Evolutionary conservation across 2,329 filamentous ascomycete species (phyloP), one percentile per base, ranked within the genome.

Genomic region (Ophiocordyceps unilateralis): DNA sequence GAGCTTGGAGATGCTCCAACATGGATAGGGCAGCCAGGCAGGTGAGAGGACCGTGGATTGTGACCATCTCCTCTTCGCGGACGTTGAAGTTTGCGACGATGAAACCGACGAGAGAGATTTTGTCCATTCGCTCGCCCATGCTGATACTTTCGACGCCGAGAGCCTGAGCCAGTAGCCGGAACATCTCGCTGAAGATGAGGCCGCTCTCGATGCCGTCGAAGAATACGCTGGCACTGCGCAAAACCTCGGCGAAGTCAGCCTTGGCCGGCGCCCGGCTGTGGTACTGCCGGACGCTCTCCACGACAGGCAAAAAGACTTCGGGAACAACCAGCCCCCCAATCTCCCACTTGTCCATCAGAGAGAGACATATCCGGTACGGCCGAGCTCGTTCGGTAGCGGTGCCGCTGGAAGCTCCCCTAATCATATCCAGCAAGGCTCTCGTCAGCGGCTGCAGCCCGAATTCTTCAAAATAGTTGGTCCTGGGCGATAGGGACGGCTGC

Each of bases 321-420:
- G 88, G 84, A 2, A 96, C 81, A 40, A 98, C 78, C 17, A 89
- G 69, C 1, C 86, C 86, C 24, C 91, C 91, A 49, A 98, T 89
- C 58, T 98, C 91, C 88, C 87, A 96, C 45, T 88, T 79, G 61
- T 98, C 91, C 91, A 98, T 96, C 42, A 98, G 68, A 15, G 93
- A 95, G 2, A 96, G 71, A 53, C 87, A 93, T 48, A 96, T 85
- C 44, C 88, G 79, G 56, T 93, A 95, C 0, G 91, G 89, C 34
- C 79, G 78, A 19, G 87, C 85, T 56, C 79, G 73, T 53, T 93
- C 85, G 17, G 69, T 64, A 14, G 53, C 51, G 39, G 48, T 57
- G 34, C 50, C 54, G 8, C 51, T 51, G n/a, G 48, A 47, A 17
- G 48, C 52, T 7, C 49, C 53, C 40, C 73, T 70, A 47, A 96